Conservation (phyloP, 441 rosid genomes). For the Pelargonium myrrhifolium region DNA sequence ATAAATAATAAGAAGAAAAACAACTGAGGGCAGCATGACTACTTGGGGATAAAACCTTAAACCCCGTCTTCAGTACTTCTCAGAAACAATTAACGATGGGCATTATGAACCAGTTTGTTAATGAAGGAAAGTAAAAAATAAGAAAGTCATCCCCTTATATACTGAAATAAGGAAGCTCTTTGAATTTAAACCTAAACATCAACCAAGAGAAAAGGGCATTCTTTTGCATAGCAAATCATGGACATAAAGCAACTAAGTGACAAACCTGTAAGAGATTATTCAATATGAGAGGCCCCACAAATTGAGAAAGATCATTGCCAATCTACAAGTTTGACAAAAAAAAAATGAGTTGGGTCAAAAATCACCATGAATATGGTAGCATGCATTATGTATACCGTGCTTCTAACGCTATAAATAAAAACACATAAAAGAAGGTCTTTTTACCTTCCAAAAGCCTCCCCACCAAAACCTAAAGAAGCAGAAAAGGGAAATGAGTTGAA, state of each 20-base stretch:
- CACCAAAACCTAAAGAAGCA: slow-evolving; percentile 72
- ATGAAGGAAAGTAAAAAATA: background rate
- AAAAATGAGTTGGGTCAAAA: slow-evolving; percentile 17
- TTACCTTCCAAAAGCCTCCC: slow-evolving; percentile 99
- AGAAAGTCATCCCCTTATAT: background rate
- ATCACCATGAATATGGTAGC: background rate
- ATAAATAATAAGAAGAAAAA: slow-evolving; percentile 4
- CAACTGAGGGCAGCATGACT: background rate
- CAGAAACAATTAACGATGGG: background rate
- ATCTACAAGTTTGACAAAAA: slow-evolving; percentile 41
- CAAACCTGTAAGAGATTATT: slow-evolving; percentile 82
- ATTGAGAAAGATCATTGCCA: slow-evolving; percentile 89
- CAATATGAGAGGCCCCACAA: slow-evolving; percentile 88
- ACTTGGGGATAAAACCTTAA: background rate
- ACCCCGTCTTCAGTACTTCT: background rate
- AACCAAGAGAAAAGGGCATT: slow-evolving; percentile 6
- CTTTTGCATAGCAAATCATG: slow-evolving; percentile 13
- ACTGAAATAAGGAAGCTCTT: slow-evolving; percentile 1
- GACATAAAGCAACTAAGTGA: slow-evolving; percentile 14
- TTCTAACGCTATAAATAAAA: slow-evolving; percentile 11
- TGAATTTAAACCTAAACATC: background rate
- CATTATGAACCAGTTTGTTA: background rate
- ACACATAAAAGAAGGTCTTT: slow-evolving; percentile 10
- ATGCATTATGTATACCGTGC: slow-evolving; percentile 7
- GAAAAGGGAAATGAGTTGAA: slow-evolving; percentile 18